A percentile compares a stretch with the other conserved stretches of the same genome.
phyloP scores from a whole-genome alignment of 345 rosid genomes.

The Pelargonium nanum region DNA sequence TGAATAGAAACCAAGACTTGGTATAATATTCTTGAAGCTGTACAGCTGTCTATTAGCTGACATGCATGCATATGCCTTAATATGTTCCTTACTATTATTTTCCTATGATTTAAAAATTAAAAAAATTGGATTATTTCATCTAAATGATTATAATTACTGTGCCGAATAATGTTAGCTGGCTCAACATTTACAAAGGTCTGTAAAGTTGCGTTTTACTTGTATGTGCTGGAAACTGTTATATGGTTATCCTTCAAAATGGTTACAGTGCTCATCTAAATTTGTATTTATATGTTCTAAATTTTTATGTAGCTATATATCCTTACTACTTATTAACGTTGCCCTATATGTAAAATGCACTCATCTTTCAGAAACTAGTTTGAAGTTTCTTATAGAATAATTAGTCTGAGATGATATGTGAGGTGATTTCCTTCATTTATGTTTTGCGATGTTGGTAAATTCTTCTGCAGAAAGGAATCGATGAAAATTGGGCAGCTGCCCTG shows the following conservation, averaged over 20 bases:
- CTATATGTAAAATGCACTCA: background rate
- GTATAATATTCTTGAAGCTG: background rate
- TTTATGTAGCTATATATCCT: too few relatives aligned
- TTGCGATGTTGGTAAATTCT: background rate
- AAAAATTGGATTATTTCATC: background rate
- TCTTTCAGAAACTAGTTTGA: background rate
- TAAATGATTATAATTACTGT: background rate
- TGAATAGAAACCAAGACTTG: too few relatives aligned
- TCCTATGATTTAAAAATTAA: too few relatives aligned
- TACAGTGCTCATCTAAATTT: too few relatives aligned
- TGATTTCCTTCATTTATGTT: background rate
- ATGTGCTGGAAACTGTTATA: background rate
- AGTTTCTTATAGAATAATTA: too few relatives aligned
- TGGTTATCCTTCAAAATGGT: background rate
- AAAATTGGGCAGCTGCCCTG: slow-evolving; percentile 98
- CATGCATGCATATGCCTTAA: too few relatives aligned
- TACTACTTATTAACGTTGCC: too few relatives aligned
- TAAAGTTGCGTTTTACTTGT: background rate
- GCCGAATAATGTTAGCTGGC: background rate
- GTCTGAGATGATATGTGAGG: background rate
- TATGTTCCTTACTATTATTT: background rate
- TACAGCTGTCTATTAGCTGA: too few relatives aligned
- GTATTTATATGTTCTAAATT: too few relatives aligned
- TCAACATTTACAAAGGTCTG: background rate
- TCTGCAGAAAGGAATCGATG: slow-evolving; percentile 95